Conservation (phyloP, 805 yeast species). For the Saccharomycopsis olivae region DNA sequence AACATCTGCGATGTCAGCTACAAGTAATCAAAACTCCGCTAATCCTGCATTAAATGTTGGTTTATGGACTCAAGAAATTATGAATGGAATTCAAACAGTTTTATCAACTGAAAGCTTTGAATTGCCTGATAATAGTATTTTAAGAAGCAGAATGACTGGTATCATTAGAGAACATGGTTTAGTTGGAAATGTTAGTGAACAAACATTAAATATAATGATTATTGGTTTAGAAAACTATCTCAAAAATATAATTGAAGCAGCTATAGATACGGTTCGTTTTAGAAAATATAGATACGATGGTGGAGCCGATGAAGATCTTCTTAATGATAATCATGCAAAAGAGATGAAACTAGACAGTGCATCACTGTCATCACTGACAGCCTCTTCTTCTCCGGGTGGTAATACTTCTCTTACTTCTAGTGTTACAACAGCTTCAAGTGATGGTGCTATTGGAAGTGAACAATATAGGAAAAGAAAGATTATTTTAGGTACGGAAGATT, state of each 20-base stretch:
- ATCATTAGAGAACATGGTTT: slow-evolving; percentile 85
- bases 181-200: slow-evolving; percentile 67
- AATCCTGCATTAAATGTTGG: background rate
- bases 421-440: background rate
- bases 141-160: slow-evolving; percentile 64
- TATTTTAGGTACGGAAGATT: slow-evolving; percentile 53
- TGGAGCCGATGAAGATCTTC: slow-evolving; percentile 20
- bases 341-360: background rate
- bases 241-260: slow-evolving; percentile 60
- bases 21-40: background rate
- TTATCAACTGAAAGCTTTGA: slow-evolving; percentile 69
- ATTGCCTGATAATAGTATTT: slow-evolving; percentile 66
- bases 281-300: slow-evolving; percentile 37
- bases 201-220: slow-evolving; percentile 64
- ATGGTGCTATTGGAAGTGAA: slow-evolving; percentile 14
- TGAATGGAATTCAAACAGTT: slow-evolving; percentile 76
- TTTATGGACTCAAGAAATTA: slow-evolving; percentile 85
- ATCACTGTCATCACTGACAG: background rate
- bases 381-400: background rate
- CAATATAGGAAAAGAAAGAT: slow-evolving; percentile 23
- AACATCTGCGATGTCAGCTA: background rate
- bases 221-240: slow-evolving; percentile 79
- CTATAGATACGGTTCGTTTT: slow-evolving; percentile 61
- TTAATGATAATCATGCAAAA: background rate
- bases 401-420: background rate